Conservation (phyloP, 176 grass and related monocot species). For the Guadua angustifolia region DNA sequence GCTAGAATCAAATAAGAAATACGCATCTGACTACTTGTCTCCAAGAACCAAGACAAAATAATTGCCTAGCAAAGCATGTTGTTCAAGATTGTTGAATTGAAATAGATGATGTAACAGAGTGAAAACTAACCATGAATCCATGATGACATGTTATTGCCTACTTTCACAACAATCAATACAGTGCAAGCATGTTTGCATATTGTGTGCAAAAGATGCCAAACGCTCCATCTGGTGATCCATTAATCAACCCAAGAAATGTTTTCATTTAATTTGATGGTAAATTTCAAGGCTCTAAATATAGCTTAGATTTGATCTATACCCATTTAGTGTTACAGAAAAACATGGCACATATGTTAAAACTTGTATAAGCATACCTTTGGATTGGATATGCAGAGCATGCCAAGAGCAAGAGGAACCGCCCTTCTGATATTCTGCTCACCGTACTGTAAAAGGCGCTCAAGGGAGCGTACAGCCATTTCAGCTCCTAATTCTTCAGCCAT, state of each 20-base stretch:
- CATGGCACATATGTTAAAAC: not conserved
- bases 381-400: conserved; percentile 89
- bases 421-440: conserved; percentile 95
- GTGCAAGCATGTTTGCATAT: not conserved
- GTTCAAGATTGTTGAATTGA: not conserved
- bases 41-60: conserved; percentile 19
- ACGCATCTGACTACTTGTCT: not conserved
- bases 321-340: not conserved
- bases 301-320: not conserved
- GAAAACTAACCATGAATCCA: not conserved
- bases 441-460: conserved; percentile 77
- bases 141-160: not conserved
- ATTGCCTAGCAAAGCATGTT: not conserved
- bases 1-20: conserved; percentile 25
- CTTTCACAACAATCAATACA: not conserved
- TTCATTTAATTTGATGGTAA: not conserved
- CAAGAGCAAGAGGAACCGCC: conserved; percentile 93
- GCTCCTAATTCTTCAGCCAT: conserved; percentile 73
- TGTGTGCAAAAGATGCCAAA: not conserved
- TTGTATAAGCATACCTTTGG: conserved; percentile 74
- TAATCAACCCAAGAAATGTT: not conserved
- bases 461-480: conserved; percentile 67
- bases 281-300: not conserved
- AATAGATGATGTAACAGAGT: not conserved
- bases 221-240: not conserved